Conservation (phyloP, 2,329 filamentous ascomycete species). For the Aspergillus persii region DNA sequence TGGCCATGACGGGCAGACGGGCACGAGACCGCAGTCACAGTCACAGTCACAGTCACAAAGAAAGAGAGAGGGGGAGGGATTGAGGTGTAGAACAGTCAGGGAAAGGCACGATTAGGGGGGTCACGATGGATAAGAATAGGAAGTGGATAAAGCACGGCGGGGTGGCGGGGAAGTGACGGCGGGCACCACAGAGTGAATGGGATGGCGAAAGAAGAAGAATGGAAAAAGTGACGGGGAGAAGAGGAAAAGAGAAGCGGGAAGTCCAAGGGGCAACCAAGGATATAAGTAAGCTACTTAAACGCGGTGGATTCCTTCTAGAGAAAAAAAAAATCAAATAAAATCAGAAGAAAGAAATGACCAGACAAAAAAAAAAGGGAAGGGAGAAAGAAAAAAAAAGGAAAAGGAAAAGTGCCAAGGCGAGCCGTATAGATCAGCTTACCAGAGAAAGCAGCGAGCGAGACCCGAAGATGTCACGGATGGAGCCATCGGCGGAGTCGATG, state of each 20-base stretch:
- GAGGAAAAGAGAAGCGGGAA: not conserved
- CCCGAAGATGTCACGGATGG: constrained; percentile 19
- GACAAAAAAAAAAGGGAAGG: not conserved
- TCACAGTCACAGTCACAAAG: not conserved
- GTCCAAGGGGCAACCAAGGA: not conserved
- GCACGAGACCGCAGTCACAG: not conserved
- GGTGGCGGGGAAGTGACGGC: not conserved
- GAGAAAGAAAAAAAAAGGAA: constrained; percentile 14
- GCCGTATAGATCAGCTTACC: constrained; percentile 15
- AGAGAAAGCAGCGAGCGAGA: no score
- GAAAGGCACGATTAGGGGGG: not conserved
- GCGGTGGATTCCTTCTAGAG: not conserved
- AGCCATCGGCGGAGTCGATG: constrained; percentile 24
- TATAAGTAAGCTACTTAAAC: not conserved
- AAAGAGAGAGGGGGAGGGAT: not conserved
- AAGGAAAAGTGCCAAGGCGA: constrained; percentile 21
- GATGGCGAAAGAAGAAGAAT: not conserved
- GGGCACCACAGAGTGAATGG: not conserved
- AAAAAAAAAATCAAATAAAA: not conserved
- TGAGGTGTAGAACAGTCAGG: not conserved
- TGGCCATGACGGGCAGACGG: constrained; percentile 28
- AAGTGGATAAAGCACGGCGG: not conserved
- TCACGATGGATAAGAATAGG: not conserved
- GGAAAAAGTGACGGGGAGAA: not conserved
- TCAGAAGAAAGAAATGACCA: constrained; percentile 1